phyloP scores from a whole-genome alignment of 305 asterid species.

The Salvia sclarea region DNA sequence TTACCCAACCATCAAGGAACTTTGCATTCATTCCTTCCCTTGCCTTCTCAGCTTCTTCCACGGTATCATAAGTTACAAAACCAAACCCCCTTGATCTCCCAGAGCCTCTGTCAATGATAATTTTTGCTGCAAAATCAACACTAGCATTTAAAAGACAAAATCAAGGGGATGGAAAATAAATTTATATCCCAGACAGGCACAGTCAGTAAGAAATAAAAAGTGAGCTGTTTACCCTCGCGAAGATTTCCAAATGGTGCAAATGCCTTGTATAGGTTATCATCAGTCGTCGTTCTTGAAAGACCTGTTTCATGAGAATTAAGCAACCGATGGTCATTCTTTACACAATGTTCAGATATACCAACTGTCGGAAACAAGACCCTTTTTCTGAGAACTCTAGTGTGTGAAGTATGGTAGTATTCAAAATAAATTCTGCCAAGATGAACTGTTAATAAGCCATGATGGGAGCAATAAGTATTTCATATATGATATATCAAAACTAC shows the following conservation, averaged over 20 bases:
- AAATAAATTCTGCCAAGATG: not conserved
- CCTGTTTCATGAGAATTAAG: conserved; percentile 49
- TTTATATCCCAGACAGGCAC: not conserved
- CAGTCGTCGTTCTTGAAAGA: conserved; percentile 76
- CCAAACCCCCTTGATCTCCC: conserved; percentile 93
- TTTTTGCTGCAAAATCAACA: conserved; percentile 59
- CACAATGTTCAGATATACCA: not conserved
- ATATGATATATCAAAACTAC: not conserved
- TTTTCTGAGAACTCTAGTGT: not conserved
- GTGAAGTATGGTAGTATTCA: not conserved
- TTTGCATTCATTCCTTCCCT: conserved; percentile 83
- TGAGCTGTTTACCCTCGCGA: conserved; percentile 48
- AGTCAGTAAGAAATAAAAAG: not conserved
- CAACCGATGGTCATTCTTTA: conserved; percentile 21
- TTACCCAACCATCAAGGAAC: conserved; percentile 91
- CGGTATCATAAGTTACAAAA: conserved; percentile 65
- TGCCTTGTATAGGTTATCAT: conserved; percentile 67
- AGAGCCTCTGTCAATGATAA: conserved; percentile 69
- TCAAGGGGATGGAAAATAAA: not conserved
- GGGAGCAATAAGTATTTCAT: not conserved
- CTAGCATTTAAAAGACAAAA: conserved; percentile 3
- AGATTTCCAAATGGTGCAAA: conserved; percentile 76
- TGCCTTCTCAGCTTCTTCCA: conserved; percentile 93
- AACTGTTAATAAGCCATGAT: not conserved
- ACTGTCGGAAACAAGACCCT: not conserved